phyloP scores from a whole-genome alignment of 306 rosid species.

The Fragaria vesca region DNA sequence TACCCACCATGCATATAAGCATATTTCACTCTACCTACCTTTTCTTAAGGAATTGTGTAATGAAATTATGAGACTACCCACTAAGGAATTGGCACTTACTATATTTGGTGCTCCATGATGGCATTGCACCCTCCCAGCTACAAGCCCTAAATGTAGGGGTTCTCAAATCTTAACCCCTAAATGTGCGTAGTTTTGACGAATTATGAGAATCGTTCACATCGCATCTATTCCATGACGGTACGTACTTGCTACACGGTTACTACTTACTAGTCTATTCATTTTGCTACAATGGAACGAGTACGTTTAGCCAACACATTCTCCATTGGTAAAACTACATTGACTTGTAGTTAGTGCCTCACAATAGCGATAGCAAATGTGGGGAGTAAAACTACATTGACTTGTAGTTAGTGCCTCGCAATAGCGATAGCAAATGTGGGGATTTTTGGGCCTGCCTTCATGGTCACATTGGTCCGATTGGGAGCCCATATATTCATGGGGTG shows the following conservation, averaged over 20 bases:
- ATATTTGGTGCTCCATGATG: neutral
- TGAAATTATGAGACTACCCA: neutral
- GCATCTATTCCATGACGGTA: neutral
- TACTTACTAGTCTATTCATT: too few species aligned
- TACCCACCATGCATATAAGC: neutral
- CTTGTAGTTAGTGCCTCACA: too few species aligned
- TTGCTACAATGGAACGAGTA: neutral
- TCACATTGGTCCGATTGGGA: neutral
- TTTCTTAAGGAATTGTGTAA: neutral
- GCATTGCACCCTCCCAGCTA: neutral
- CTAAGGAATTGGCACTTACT: neutral
- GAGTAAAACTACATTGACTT: neutral
- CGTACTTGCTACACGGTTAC: neutral
- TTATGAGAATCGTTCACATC: neutral
- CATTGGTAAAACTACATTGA: neutral
- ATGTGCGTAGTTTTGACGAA: neutral
- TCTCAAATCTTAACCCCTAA: neutral
- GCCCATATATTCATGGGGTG: neutral
- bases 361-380: too few species aligned
- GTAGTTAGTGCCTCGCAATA: too few species aligned
- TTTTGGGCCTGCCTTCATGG: too few species aligned
- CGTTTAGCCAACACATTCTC: neutral
- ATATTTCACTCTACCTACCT: neutral
- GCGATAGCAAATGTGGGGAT: neutral
- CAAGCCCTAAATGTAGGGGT: neutral